Evolutionary conservation across 148 eudicot species (phyloP).

Genomic region (Rhododendron kiyosumense): DNA sequence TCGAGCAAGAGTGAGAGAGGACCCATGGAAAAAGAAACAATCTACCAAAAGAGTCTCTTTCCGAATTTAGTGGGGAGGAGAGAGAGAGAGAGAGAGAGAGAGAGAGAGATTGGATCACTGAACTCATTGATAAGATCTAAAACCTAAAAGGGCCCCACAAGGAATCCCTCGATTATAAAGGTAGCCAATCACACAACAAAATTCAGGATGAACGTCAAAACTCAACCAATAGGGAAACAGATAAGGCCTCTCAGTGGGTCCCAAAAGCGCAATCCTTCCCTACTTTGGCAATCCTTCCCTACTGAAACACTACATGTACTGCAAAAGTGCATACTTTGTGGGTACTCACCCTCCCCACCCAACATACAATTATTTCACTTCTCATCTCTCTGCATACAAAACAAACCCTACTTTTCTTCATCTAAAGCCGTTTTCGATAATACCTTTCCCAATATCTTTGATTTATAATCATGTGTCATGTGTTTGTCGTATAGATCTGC

Average conservation of each 20-base stretch:
- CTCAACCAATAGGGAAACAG: conserved; percentile 59
- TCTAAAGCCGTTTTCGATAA: neutral
- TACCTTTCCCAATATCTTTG: neutral
- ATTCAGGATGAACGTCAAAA: conserved; percentile 38
- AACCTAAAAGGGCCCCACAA: conserved; percentile 23
- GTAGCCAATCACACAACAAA: conserved; percentile 45
- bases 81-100: neutral
- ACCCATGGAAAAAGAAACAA: neutral
- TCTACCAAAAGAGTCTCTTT: neutral
- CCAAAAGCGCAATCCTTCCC: conserved; percentile 22
- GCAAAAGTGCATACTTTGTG: conserved; percentile 43
- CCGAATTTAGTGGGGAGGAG: neutral
- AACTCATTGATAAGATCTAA: conserved; percentile 19
- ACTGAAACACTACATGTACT: conserved; percentile 12
- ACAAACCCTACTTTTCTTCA: neutral
- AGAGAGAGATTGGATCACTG: neutral
- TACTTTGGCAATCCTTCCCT: conserved; percentile 6
- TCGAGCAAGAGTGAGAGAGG: neutral
- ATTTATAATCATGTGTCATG: neutral
- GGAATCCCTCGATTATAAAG: conserved; percentile 43
- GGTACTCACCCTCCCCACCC: neutral
- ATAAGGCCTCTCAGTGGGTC: conserved; percentile 44
- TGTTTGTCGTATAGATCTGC: neutral
- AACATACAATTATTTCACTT: neutral
- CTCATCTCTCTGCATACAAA: neutral